Conservation (phyloP, 352 stramenopile species). For the Plasmopara viticola region DNA sequence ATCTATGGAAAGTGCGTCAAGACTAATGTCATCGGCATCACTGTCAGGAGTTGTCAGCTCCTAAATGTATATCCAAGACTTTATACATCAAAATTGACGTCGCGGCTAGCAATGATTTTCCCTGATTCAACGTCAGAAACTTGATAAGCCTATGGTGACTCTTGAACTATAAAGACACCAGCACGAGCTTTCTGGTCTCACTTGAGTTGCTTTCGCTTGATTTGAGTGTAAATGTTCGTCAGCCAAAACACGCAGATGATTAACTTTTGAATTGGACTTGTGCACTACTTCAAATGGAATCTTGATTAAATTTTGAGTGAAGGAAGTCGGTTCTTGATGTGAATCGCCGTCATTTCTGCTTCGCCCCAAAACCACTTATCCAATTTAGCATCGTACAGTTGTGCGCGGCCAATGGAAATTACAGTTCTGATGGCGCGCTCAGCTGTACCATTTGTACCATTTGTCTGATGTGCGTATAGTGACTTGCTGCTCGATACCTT, state of each 20-base stretch:
- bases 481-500: not conserved
- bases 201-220: no score
- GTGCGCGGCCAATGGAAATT: not conserved
- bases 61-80: not conserved
- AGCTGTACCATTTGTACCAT: not conserved
- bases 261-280: not conserved
- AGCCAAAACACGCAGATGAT: no score
- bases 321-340: slow-evolving; percentile 5
- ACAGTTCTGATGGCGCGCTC: not conserved
- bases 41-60: not conserved
- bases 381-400: not conserved
- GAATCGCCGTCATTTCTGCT: slow-evolving; percentile 5
- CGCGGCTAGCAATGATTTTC: slow-evolving; percentile 1
- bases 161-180: no score
- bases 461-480: not conserved
- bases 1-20: no score
- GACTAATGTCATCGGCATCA: not conserved
- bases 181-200: no score
- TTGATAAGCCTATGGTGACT: slow-evolving; percentile 5
- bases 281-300: no score
- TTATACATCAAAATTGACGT: not conserved
- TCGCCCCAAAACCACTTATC: not conserved
- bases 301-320: not conserved
- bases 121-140: not conserved
- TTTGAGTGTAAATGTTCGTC: no score